Conservation (phyloP, 768 basidiomycete species). For the Mycena crocata region DNA sequence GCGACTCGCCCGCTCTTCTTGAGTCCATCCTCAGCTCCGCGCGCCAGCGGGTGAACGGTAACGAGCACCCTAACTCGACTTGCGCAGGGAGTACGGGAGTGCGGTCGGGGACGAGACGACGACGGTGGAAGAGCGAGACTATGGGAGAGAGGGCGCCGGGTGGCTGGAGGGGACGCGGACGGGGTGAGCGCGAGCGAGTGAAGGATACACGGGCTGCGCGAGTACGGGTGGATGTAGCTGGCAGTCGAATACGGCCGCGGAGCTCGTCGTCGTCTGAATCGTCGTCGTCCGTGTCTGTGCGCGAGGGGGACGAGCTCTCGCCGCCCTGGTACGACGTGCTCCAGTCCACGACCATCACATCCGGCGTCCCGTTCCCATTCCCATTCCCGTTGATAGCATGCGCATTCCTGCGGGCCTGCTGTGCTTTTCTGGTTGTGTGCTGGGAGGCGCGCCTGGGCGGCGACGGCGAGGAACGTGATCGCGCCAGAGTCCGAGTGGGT, state of each 20-base stretch:
- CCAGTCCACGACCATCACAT: slow-evolving; percentile 65
- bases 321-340: slow-evolving; percentile 91
- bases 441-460: too few species aligned
- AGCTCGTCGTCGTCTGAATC: slow-evolving; percentile 65
- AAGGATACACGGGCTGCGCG: slow-evolving; percentile 59
- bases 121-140: slow-evolving; percentile 56
- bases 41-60: slow-evolving; percentile 53
- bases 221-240: slow-evolving; percentile 28
- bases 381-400: too few species aligned
- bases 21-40: slow-evolving; percentile 70
- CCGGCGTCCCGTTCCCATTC: too few species aligned
- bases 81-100: slow-evolving; percentile 60
- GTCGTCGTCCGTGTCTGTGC: slow-evolving; percentile 53
- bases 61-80: slow-evolving; percentile 55
- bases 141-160: slow-evolving; percentile 55
- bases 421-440: too few species aligned
- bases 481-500: too few species aligned
- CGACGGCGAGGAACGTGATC: too few species aligned
- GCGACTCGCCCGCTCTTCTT: slow-evolving; percentile 72
- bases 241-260: slow-evolving; percentile 25
- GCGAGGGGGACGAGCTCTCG: slow-evolving; percentile 24
- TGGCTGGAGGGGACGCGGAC: slow-evolving; percentile 28
- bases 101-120: slow-evolving; percentile 44
- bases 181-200: slow-evolving; percentile 80
- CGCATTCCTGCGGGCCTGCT: too few species aligned